Evolutionary conservation across 2,329 filamentous ascomycete genomes (phyloP).

Genomic region (Seiridium cupressi): DNA sequence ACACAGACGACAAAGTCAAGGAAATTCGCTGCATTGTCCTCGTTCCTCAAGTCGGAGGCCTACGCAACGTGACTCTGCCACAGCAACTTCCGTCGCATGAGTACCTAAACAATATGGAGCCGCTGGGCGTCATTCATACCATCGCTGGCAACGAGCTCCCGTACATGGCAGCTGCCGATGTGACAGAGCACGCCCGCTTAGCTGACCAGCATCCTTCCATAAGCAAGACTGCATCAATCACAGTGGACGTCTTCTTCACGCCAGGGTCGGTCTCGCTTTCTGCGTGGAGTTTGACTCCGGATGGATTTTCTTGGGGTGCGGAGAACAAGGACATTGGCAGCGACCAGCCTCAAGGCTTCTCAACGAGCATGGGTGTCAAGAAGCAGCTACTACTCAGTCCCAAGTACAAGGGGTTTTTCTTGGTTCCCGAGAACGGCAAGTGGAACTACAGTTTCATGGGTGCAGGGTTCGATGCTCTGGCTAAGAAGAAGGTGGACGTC

Average conservation of each 20-base stretch:
- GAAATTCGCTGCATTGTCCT: slow-evolving; percentile 96
- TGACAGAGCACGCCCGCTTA: slow-evolving; percentile 88
- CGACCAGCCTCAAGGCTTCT: slow-evolving; percentile 93
- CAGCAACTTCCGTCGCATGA: slow-evolving; percentile 90
- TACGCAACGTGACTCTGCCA: slow-evolving; percentile 87
- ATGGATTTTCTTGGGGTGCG: slow-evolving; percentile 94
- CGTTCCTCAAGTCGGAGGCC: slow-evolving; percentile 93
- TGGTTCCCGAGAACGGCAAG: slow-evolving; percentile 82
- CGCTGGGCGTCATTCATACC: slow-evolving; percentile 92
- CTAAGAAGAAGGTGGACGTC: slow-evolving; percentile 89
- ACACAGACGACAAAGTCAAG: slow-evolving; percentile 89
- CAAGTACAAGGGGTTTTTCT: slow-evolving; percentile 92
- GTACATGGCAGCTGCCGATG: slow-evolving; percentile 94
- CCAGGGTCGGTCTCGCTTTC: slow-evolving; percentile 93
- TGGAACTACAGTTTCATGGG: slow-evolving; percentile 99
- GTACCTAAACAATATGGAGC: slow-evolving; percentile 81
- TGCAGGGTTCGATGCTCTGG: slow-evolving; percentile 77
- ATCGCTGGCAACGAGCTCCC: slow-evolving; percentile 90
- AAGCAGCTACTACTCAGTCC: slow-evolving; percentile 91
- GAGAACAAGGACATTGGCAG: slow-evolving; percentile 92
- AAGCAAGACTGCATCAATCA: slow-evolving; percentile 87
- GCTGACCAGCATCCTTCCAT: slow-evolving; percentile 79
- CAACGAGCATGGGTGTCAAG: slow-evolving; percentile 89
- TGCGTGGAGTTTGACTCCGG: slow-evolving; percentile 87
- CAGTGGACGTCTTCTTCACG: slow-evolving; percentile 94